These are phyloP conservation scores for Pichia sp. DNA, from an alignment of 1,139 yeast species.

Conservation along the genomic window DNA sequence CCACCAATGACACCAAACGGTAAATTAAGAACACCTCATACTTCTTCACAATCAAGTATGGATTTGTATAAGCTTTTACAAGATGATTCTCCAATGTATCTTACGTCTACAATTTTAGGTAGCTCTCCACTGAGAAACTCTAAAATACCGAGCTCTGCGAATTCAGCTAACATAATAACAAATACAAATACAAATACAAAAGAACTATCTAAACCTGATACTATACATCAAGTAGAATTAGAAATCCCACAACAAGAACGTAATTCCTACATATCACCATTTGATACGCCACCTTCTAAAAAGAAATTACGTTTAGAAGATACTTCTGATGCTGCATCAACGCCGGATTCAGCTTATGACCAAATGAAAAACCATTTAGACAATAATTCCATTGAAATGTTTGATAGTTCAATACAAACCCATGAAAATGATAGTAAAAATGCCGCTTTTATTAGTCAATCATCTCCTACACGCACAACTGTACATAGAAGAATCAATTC, in stretches of 20 bases:
- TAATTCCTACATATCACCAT: slow-evolving; percentile 16
- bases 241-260: slow-evolving; percentile 3
- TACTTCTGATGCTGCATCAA: not conserved
- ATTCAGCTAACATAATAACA: not conserved
- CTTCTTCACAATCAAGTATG: slow-evolving; percentile 8
- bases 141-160: not conserved
- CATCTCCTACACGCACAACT: slow-evolving; percentile 1
- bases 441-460: too few species aligned
- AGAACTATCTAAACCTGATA: not conserved
- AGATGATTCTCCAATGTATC: slow-evolving; percentile 14
- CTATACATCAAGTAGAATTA: too few species aligned
- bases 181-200: not conserved
- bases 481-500: slow-evolving; percentile 10
- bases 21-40: not conserved
- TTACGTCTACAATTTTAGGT: not conserved
- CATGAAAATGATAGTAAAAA: not conserved
- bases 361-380: not conserved
- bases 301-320: not conserved
- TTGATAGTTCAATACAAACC: not conserved
- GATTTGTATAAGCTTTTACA: slow-evolving; percentile 11
- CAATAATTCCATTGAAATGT: not conserved
- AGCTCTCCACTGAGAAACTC: slow-evolving; percentile 3
- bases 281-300: slow-evolving; percentile 24
- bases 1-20: slow-evolving; percentile 1
- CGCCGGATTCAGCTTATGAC: not conserved